These are phyloP conservation scores for Crepidotus variabilis DNA, from an alignment of 768 basidiomycete species.

Conservation along the genomic window DNA sequence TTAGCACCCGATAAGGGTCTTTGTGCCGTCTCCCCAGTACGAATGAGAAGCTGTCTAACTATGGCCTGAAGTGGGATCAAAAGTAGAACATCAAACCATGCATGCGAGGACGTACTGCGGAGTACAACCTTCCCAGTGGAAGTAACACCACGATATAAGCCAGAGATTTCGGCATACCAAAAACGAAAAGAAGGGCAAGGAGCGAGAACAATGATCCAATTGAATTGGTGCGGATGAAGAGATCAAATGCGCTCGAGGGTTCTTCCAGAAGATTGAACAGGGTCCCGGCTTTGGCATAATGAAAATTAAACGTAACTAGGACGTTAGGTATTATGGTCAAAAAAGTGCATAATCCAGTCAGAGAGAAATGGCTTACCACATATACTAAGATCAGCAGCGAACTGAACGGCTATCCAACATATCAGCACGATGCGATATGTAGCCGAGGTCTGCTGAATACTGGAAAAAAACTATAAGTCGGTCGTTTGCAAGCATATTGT, in stretches of 20 bases:
- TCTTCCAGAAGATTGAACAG: not conserved
- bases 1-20: not conserved
- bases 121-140: constrained; percentile 39
- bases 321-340: not conserved
- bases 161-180: constrained; percentile 22
- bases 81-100: not conserved
- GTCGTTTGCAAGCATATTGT: not conserved
- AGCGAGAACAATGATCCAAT: constrained; percentile 33
- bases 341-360: not conserved
- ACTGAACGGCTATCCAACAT: not conserved
- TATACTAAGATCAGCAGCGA: not conserved
- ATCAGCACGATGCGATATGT: not conserved
- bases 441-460: not conserved
- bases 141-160: constrained; percentile 35
- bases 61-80: not conserved
- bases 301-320: not conserved
- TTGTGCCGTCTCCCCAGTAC: constrained; percentile 11
- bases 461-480: not conserved
- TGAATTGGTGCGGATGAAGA: constrained; percentile 29
- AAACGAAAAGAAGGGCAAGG: constrained; percentile 27
- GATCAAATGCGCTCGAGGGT: not conserved
- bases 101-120: constrained; percentile 25
- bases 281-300: not conserved
- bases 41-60: not conserved
- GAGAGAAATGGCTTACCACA: not conserved